Conservation (phyloP, 805 yeast genomes). For the Suhomyces sp. region DNA sequence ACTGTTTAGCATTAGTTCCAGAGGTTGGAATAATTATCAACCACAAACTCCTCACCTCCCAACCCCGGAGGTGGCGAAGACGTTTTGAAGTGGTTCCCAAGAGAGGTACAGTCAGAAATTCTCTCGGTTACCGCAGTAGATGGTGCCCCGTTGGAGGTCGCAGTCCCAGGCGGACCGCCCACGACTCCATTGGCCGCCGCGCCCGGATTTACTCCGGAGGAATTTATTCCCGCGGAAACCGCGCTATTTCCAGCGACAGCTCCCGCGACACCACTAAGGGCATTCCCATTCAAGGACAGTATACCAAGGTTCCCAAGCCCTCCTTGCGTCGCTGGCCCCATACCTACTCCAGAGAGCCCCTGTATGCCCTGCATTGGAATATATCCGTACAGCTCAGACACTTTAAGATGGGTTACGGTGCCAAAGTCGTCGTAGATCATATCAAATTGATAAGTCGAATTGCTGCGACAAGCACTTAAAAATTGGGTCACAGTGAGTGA, state of each 20-base stretch:
- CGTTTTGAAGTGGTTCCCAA: not conserved
- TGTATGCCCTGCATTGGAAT: not conserved
- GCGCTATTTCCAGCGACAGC: not conserved
- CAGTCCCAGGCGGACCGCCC: not conserved
- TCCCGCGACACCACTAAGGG: not conserved
- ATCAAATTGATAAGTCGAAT: constrained; percentile 37
- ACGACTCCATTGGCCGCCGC: not conserved
- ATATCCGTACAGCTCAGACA: constrained; percentile 7
- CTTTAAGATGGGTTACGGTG: constrained; percentile 42
- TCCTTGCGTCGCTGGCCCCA: not conserved
- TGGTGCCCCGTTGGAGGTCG: not conserved
- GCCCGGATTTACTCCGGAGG: not conserved
- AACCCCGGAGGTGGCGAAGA: constrained; percentile 17
- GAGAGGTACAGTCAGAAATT: not conserved
- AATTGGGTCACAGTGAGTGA: constrained; percentile 31
- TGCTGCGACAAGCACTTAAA: constrained; percentile 24
- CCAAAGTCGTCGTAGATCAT: constrained; percentile 46
- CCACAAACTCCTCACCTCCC: constrained; percentile 1
- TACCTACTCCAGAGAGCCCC: not conserved
- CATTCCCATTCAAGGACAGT: not conserved
- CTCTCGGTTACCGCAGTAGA: not conserved
- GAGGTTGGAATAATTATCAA: not conserved
- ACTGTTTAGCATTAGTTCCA: not conserved
- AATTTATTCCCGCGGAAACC: not conserved
- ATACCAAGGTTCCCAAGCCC: not conserved